Percentiles rank a stretch among this genome's conserved stretches.
phyloP scores from a whole-genome alignment of 345 rosid species.

The Microthlaspi erraticum region DNA sequence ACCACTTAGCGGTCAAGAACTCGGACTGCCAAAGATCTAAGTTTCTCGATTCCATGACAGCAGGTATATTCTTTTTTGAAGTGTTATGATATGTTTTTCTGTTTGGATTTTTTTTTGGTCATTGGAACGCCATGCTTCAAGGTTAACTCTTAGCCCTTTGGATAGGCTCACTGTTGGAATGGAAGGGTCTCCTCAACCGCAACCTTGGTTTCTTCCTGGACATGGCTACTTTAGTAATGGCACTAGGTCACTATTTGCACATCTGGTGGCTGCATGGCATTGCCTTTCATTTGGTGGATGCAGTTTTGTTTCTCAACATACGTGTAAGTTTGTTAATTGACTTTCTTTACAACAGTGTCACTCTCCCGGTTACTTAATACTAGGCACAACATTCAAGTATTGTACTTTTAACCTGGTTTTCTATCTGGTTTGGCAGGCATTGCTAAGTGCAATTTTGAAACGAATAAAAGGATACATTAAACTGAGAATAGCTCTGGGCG shows the following conservation, averaged over 20 bases:
- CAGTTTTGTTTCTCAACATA: conserved; percentile 83
- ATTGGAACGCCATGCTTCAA: conserved; percentile 2
- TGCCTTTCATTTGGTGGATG: conserved; percentile 95
- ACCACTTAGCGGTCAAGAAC: conserved; percentile 68
- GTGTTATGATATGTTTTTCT: conserved; percentile 13
- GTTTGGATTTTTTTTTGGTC: conserved; percentile 23
- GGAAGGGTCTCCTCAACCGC: conserved; percentile 89
- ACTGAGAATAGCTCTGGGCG: conserved; percentile 79
- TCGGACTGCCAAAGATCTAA: conserved; percentile 67
- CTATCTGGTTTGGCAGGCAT: conserved; percentile 64
- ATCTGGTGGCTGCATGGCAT: conserved; percentile 98
- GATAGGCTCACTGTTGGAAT: conserved; percentile 88
- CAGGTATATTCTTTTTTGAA: conserved; percentile 57
- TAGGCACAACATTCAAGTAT: conserved; percentile 21
- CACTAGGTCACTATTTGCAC: conserved; percentile 86
- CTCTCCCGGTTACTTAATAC: conserved; percentile 4
- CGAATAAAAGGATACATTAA: conserved; percentile 87
- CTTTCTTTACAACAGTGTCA: neutral
- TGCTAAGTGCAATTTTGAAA: conserved; percentile 87
- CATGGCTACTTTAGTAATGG: conserved; percentile 90
- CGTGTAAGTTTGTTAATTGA: conserved; percentile 63
- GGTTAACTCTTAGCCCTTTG: conserved; percentile 27
- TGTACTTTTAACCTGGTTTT: conserved; percentile 26
- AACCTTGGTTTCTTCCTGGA: conserved; percentile 93
- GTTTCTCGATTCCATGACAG: conserved; percentile 64